These are phyloP conservation scores for Thraustochytrium sp. DNA, from an alignment of 352 stramenopile species.

Conservation along the genomic window DNA sequence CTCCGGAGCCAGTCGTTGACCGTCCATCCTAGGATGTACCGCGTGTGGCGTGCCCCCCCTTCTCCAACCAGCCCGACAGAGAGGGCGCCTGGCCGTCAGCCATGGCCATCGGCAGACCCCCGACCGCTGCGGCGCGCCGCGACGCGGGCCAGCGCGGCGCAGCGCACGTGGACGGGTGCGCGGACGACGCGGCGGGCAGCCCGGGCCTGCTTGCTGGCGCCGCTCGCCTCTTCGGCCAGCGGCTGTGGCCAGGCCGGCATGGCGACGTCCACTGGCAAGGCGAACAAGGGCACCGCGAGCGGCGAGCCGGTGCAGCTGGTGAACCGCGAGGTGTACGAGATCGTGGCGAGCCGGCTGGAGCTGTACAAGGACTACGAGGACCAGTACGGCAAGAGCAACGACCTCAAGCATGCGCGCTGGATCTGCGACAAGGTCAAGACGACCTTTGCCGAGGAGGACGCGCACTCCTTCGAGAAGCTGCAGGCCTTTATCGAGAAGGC, in stretches of 20 bases:
- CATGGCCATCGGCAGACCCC: no score
- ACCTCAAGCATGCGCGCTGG: neutral
- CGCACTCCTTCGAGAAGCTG: neutral
- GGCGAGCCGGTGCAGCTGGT: neutral
- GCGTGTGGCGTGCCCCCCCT: no score
- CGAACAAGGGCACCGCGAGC: neutral
- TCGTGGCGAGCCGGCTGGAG: neutral
- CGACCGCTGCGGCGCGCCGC: no score
- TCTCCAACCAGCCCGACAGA: no score
- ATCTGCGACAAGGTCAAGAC: neutral
- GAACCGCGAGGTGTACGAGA: constrained; percentile 7
- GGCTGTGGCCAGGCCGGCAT: neutral
- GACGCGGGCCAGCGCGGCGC: no score
- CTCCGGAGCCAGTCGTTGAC: no score
- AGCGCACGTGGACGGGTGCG: no score
- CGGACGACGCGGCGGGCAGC: no score
- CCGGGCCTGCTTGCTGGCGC: neutral
- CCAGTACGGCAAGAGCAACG: neutral
- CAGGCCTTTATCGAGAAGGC: constrained; percentile 10
- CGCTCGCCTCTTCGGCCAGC: neutral
- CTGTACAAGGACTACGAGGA: neutral
- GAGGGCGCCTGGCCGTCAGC: no score
- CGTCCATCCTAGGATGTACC: no score
- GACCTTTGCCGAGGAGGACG: neutral
- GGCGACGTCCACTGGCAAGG: neutral